These are phyloP conservation scores for Cutaneotrichosporon sp. DNA, from an alignment of 1,284 basidiomycete genomes.

Conservation along the genomic window DNA sequence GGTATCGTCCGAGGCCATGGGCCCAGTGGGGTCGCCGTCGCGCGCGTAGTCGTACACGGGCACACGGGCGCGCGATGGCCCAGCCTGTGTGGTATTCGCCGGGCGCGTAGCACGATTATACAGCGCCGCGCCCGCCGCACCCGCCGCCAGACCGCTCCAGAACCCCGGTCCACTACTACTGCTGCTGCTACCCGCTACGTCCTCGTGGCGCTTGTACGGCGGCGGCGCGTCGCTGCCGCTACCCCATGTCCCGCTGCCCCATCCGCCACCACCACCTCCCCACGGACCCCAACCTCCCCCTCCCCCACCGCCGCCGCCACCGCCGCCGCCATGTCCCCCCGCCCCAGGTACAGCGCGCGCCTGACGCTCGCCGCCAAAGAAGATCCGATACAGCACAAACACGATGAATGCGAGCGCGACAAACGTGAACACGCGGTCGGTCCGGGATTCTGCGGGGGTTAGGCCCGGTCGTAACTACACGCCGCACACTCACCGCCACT, in stretches of 20 bases:
- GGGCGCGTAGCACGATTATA: conserved; percentile 9
- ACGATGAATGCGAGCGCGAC: not conserved
- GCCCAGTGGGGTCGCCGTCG: too few relatives aligned
- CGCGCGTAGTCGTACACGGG: too few relatives aligned
- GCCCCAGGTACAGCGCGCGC: not conserved
- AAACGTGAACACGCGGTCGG: too few relatives aligned
- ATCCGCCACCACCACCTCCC: conserved; percentile 8
- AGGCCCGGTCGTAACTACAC: not conserved
- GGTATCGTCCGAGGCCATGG: too few relatives aligned
- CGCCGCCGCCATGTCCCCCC: conserved; percentile 31
- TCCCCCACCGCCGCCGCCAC: conserved; percentile 51
- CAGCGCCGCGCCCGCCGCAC: conserved; percentile 60
- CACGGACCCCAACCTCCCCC: conserved; percentile 45
- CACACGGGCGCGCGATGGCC: not conserved
- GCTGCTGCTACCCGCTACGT: conserved; percentile 32
- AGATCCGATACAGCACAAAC: not conserved
- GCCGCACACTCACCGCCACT: too few relatives aligned
- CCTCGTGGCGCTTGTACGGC: conserved; percentile 59
- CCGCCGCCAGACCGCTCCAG: conserved; percentile 69
- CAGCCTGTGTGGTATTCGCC: not conserved
- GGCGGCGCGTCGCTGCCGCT: conserved; percentile 58
- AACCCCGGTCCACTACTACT: conserved; percentile 61
- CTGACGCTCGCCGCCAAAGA: not conserved
- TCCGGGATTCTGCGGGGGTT: too few relatives aligned
- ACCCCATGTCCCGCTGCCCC: too few relatives aligned